These are phyloP conservation scores for Trichoderma semiorbis DNA, from an alignment of 2,329 filamentous ascomycete species.

Conservation along the genomic window DNA sequence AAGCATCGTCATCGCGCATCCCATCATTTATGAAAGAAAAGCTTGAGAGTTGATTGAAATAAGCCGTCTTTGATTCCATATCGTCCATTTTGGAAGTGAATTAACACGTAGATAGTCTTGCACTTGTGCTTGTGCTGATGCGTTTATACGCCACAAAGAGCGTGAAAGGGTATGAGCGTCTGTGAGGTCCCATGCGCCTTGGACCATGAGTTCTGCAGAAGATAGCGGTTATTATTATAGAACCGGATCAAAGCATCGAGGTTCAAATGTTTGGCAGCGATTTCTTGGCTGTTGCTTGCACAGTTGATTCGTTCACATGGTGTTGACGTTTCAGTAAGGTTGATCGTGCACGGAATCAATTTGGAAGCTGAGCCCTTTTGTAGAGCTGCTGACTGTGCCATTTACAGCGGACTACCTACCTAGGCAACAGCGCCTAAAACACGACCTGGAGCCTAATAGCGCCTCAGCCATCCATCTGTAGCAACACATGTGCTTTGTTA, in stretches of 20 bases:
- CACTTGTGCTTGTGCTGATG: neutral
- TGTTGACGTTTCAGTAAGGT: neutral
- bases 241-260: neutral
- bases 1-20: constrained; percentile 27
- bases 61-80: constrained; percentile 41
- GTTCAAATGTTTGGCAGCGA: neutral
- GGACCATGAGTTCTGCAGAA: neutral
- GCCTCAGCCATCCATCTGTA: neutral
- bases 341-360: neutral
- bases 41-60: constrained; percentile 42
- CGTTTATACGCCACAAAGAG: neutral
- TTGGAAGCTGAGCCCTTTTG: neutral
- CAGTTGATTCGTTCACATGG: neutral
- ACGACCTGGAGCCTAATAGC: neutral
- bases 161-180: neutral
- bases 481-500: neutral
- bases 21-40: constrained; percentile 17
- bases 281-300: neutral
- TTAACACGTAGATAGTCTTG: no score
- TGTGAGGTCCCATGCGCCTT: neutral
- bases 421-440: neutral
- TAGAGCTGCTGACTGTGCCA: neutral
- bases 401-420: neutral
- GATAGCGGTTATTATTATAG: neutral
- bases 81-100: neutral